Percentiles rank a stretch among this genome's conserved stretches.
phyloP scores from a whole-genome alignment of 768 basidiomycete species.

The Lactifluus piperatus region DNA sequence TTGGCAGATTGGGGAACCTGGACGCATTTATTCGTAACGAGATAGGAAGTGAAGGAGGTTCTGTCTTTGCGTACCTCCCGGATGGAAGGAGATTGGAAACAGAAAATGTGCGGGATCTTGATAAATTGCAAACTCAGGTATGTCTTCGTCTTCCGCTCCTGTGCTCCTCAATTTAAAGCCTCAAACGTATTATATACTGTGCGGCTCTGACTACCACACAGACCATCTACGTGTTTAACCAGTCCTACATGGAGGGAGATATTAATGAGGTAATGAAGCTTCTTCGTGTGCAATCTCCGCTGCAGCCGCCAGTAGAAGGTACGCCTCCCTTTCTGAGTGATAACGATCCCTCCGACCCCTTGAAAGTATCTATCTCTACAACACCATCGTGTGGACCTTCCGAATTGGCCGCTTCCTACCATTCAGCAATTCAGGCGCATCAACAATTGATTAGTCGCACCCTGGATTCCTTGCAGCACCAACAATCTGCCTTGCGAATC shows the following conservation, averaged over 20 bases:
- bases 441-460: conserved; percentile 49
- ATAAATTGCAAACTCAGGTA: conserved; percentile 66
- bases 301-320: conserved; percentile 69
- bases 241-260: conserved; percentile 63
- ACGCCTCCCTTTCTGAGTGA: conserved; percentile 13
- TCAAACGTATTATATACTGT: too few species aligned
- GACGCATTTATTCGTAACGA: conserved; percentile 65
- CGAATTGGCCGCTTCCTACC: conserved; percentile 53
- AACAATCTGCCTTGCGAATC: conserved; percentile 62
- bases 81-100: conserved; percentile 72
- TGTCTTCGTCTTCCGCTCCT: background rate
- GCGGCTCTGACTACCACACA: conserved; percentile 17
- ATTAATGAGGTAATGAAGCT: conserved; percentile 52
- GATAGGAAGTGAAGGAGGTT: conserved; percentile 59
- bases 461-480: conserved; percentile 45
- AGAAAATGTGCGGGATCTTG: conserved; percentile 65
- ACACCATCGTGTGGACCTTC: conserved; percentile 63
- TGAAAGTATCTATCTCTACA: conserved; percentile 45
- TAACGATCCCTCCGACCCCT: background rate
- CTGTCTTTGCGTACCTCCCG: conserved; percentile 65
- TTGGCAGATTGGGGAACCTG: conserved; percentile 48
- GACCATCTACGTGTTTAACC: conserved; percentile 81
- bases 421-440: conserved; percentile 52
- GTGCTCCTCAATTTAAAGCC: background rate
- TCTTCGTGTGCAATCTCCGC: conserved; percentile 45